Conservation (phyloP, 768 basidiomycete species). For the Amanita exitialis region DNA sequence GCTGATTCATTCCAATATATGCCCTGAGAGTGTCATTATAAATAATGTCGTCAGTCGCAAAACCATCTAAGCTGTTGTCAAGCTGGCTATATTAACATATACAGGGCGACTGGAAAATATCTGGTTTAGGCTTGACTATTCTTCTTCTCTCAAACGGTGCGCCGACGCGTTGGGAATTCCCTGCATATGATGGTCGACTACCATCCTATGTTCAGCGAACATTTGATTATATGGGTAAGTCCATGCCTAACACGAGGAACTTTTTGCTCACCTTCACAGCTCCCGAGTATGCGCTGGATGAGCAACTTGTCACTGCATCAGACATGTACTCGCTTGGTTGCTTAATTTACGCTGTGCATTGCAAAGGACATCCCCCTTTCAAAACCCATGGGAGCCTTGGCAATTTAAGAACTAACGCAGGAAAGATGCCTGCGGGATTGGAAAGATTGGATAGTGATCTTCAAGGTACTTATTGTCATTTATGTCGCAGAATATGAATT, state of each 20-base stretch:
- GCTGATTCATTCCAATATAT: constrained; percentile 85
- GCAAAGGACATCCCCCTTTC: constrained; percentile 81
- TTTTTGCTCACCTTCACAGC: constrained; percentile 31
- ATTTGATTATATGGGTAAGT: constrained; percentile 87
- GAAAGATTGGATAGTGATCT: constrained; percentile 61
- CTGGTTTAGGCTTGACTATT: constrained; percentile 82
- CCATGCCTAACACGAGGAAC: background rate
- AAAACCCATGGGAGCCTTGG: constrained; percentile 71
- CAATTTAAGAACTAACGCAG: constrained; percentile 59
- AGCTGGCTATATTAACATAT: background rate
- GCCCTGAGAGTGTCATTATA: constrained; percentile 79
- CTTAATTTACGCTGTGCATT: constrained; percentile 85
- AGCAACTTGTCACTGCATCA: constrained; percentile 74
- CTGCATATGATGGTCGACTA: constrained; percentile 73
- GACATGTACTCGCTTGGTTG: constrained; percentile 94
- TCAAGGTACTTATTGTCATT: constrained; percentile 36
- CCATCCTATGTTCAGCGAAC: constrained; percentile 82
- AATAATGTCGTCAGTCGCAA: constrained; percentile 66
- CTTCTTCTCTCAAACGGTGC: constrained; percentile 62
- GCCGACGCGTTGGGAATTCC: constrained; percentile 82
- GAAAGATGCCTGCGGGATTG: constrained; percentile 51
- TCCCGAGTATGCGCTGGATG: constrained; percentile 91
- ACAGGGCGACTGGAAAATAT: constrained; percentile 97
- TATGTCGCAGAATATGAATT: background rate
- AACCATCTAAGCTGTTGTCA: background rate